Conservation (phyloP, 331 rosid species). For the Prunus yedoensis region DNA sequence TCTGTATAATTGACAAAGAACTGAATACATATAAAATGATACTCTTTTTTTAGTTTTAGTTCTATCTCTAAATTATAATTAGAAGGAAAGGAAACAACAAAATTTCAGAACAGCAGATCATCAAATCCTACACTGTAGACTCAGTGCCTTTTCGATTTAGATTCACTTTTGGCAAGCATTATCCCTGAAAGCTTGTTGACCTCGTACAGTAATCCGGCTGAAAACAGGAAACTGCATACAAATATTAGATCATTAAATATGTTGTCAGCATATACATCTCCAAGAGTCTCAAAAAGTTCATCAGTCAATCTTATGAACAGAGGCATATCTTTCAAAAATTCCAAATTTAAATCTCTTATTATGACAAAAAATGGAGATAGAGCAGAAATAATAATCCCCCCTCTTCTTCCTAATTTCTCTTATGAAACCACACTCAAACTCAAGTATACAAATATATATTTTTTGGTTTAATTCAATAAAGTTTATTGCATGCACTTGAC, state of each 20-base stretch:
- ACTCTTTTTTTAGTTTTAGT: not conserved
- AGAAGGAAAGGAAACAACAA: constrained; percentile 6
- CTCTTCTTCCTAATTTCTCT: not conserved
- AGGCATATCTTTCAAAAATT: not conserved
- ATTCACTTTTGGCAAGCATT: constrained; percentile 52
- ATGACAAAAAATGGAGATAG: not conserved
- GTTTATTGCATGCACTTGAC: not conserved
- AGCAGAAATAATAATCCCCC: not conserved
- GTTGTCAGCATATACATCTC: not conserved
- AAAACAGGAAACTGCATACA: constrained; percentile 81
- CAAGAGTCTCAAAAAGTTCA: not conserved
- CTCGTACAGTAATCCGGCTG: constrained; percentile 70
- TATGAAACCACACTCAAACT: not conserved
- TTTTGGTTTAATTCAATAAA: not conserved
- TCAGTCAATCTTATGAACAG: not conserved
- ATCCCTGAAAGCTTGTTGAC: constrained; percentile 74
- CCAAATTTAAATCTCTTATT: not conserved
- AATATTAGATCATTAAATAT: constrained; percentile 11
- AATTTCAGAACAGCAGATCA: not conserved
- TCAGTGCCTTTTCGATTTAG: constrained; percentile 59
- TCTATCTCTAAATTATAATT: constrained; percentile 15
- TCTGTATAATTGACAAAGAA: constrained; percentile 14
- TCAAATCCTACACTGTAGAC: constrained; percentile 10
- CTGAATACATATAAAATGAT: constrained; percentile 28
- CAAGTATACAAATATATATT: not conserved